Evolutionary conservation across 2,329 filamentous ascomycete genomes (phyloP).

Genomic region (Proliferodiscus dingleyae): DNA sequence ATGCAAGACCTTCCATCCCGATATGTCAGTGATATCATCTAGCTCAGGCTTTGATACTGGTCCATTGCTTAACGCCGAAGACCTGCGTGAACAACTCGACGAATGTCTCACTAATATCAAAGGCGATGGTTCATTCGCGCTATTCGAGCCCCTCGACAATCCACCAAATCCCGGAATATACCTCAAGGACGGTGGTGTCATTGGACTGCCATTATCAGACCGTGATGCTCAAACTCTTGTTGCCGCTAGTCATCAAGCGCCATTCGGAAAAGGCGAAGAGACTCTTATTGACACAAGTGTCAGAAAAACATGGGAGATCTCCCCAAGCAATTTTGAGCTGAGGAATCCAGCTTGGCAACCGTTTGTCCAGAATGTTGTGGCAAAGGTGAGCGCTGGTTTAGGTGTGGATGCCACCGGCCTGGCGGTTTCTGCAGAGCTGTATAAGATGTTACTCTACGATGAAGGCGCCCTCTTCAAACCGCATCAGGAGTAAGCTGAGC

Average conservation of each 20-base stretch:
- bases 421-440: conserved; percentile 34
- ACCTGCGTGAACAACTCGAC: conserved; percentile 4
- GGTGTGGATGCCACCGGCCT: conserved; percentile 26
- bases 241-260: conserved; percentile 24
- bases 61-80: no score
- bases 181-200: conserved; percentile 17
- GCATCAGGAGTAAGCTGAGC: conserved; percentile 35
- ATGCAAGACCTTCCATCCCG: no score
- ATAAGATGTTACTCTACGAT: conserved; percentile 47
- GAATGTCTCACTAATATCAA: conserved; percentile 15
- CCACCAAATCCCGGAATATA: conserved; percentile 22
- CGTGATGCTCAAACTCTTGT: conserved; percentile 21
- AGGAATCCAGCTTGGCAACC: conserved; percentile 32
- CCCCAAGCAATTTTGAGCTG: conserved; percentile 36
- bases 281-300: conserved; percentile 38
- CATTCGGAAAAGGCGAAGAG: conserved; percentile 37
- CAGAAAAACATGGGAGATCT: conserved; percentile 41
- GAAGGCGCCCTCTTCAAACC: conserved; percentile 45
- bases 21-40: no score
- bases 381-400: conserved; percentile 27
- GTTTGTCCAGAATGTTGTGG: conserved; percentile 27
- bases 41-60: no score
- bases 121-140: conserved; percentile 10
- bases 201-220: conserved; percentile 25
- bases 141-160: conserved; percentile 5